Base-by-base conservation (phyloP, 345 rosid genomes). In the Lepidium aucheri region DNA sequence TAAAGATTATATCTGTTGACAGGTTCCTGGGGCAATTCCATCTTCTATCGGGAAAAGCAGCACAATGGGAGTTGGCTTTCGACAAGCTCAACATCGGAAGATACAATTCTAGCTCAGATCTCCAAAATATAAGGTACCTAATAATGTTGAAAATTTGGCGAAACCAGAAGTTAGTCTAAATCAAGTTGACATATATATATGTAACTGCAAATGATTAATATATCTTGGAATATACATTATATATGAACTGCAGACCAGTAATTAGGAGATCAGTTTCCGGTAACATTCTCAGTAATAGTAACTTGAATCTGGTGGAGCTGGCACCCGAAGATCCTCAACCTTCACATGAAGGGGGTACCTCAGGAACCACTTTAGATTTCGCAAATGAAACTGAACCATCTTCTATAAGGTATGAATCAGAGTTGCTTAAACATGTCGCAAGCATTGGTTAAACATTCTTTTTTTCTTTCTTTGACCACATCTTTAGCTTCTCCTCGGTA, bases 11-110 rank as follows among this genome's bases (percentile, higher is more conserved):
- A 36, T 60, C 15, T 60, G 10, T 47, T 47, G 59, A 46, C 53
- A 74, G 77, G 34, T 74, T 74, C 59, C 59, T 74, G 59, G 77
- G 77, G 9, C 63, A 67, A 61, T 74, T 69, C 8, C 69, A 33
- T 44, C 77, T 68, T 53, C 64, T 39, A 9, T 2, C 43, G 53
- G 77, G 68, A 14, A 61, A 3, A 6, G 69, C 57, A 67, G 64
- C 63, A 13, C 28, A 40, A 40, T 74, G 77, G 77, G 73, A 74
- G 60, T 36, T 74, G 42, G 73, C 55, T 61, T 54, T 68, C 54
- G 77, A 67, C 65, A 59, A 53, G 7, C 32, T 47, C 65, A 67
- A 35, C 53, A 39, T 50, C 14, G 46, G 46, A 54, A 74, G 69
- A 74, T 18, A 9, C 39, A 62, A 15, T 74, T 60, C 77, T 39